These are phyloP conservation scores for Talaromyces sp. DNA, from an alignment of 2,329 filamentous ascomycete genomes.

Conservation along the genomic window DNA sequence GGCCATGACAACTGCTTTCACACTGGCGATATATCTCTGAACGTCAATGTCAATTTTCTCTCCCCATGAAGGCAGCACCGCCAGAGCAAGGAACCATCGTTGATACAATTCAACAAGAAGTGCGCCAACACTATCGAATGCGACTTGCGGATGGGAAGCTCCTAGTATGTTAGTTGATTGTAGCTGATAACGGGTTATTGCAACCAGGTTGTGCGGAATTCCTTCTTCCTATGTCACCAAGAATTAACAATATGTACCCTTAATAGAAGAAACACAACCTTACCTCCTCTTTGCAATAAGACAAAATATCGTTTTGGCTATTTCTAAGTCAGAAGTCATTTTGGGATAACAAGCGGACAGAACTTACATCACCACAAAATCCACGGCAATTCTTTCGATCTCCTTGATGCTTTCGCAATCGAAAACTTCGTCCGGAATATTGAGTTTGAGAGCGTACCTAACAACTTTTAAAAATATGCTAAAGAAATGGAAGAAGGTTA, in stretches of 20 bases:
- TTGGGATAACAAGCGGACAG: not conserved
- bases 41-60: slow-evolving; percentile 20
- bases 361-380: slow-evolving; percentile 18
- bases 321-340: not conserved
- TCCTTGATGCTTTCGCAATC: slow-evolving; percentile 16
- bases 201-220: slow-evolving; percentile 20
- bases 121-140: slow-evolving; percentile 19
- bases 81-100: slow-evolving; percentile 21
- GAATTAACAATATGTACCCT: not conserved
- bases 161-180: not conserved
- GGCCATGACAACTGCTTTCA: slow-evolving; percentile 19
- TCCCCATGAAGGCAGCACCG: slow-evolving; percentile 21
- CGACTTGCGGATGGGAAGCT: slow-evolving; percentile 16
- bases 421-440: slow-evolving; percentile 18
- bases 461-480: not conserved
- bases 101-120: slow-evolving; percentile 19
- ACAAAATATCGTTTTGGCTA: slow-evolving; percentile 23
- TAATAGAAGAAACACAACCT: not conserved
- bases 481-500: not conserved
- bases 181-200: slow-evolving; percentile 7
- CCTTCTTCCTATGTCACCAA: slow-evolving; percentile 15
- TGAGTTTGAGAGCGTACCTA: slow-evolving; percentile 10
- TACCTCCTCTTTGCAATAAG: slow-evolving; percentile 24
- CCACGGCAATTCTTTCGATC: slow-evolving; percentile 18
- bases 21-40: slow-evolving; percentile 20